A percentile compares a stretch with the other conserved stretches of the same genome.
phyloP scores from a whole-genome alignment of 345 rosid genomes.

The Syzygium aromaticum region DNA sequence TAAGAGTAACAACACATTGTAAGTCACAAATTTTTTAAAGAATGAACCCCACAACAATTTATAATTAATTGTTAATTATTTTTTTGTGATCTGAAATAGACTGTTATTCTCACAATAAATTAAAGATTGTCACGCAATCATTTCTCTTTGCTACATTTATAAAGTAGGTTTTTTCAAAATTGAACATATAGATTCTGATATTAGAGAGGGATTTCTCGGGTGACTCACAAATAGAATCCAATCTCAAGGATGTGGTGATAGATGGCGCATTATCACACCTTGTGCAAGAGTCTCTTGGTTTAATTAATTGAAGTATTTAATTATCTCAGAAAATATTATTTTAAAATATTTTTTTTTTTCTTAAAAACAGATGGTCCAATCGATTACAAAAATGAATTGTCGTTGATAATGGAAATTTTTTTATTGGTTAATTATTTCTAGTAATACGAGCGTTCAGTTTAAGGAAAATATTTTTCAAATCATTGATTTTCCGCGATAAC shows the following conservation, averaged over 20 bases:
- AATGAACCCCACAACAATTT: no score
- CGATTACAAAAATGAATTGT: no score
- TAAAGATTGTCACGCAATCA: no score
- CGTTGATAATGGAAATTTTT: no score
- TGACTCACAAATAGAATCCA: not conserved
- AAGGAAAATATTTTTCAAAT: not conserved
- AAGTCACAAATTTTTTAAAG: no score
- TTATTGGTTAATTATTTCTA: no score
- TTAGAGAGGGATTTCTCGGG: not conserved
- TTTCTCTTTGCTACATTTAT: not conserved
- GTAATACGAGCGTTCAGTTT: not conserved
- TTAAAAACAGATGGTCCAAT: not conserved
- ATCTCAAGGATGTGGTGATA: not conserved
- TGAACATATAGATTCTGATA: not conserved
- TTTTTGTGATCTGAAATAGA: no score
- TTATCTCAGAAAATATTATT: rapidly evolving
- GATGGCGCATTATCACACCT: not conserved
- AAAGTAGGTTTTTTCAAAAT: not conserved
- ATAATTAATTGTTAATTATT: no score
- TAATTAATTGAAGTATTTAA: not conserved
- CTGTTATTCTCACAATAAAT: no score
- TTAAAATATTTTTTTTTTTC: no score
- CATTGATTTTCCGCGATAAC: not conserved
- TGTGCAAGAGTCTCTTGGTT: not conserved
- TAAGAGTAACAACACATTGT: no score